phyloP scores from a whole-genome alignment of 1,284 basidiomycete genomes.

The Ustilago tritici region DNA sequence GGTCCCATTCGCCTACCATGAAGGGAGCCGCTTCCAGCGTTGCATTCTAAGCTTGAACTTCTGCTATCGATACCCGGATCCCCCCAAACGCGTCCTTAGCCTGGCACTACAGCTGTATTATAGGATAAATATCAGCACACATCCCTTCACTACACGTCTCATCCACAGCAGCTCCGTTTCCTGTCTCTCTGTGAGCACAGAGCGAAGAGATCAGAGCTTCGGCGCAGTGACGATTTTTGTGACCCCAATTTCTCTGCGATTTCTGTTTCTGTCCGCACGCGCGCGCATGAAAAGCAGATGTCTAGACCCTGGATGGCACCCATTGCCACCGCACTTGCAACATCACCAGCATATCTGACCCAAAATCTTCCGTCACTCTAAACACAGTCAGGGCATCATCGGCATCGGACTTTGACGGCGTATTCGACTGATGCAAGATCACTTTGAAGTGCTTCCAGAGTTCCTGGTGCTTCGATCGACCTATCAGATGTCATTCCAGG shows the following conservation, averaged over 20 bases:
- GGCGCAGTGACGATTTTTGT: not conserved
- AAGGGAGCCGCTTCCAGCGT: not conserved
- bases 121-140: too few species aligned
- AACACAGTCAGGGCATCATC: not conserved
- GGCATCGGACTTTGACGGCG: not conserved
- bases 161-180: too few species aligned
- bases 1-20: constrained; percentile 34
- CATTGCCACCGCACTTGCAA: not conserved
- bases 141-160: too few species aligned
- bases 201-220: too few species aligned
- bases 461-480: not conserved
- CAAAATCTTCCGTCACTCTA: not conserved
- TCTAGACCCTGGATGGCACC: not conserved
- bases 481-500: not conserved
- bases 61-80: not conserved
- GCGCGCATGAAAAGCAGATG: not conserved
- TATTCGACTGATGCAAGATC: not conserved
- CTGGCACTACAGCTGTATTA: not conserved
- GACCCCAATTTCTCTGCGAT: not conserved
- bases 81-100: not conserved
- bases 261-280: not conserved
- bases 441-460: not conserved
- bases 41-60: not conserved
- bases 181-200: too few species aligned
- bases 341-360: not conserved